Evolutionary conservation across 108 stramenopile species (phyloP), one percentile per base, ranked within the genome.

Genomic region (Aureococcus anophagefferens): DNA sequence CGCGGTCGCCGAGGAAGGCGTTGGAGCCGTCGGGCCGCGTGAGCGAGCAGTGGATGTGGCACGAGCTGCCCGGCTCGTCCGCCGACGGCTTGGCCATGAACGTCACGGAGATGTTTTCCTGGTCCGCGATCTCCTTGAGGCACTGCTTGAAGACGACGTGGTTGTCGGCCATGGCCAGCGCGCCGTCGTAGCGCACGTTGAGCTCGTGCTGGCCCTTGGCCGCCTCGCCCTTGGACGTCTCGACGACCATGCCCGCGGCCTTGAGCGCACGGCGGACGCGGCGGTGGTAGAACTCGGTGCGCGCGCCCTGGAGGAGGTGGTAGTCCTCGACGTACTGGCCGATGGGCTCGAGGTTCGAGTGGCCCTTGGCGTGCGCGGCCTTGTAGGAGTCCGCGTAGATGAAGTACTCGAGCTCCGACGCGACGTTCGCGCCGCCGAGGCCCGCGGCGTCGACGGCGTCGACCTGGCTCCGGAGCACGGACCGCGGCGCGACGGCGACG

Each of bases 21-120:
- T 70, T 70, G 4, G 33, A 25, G 33, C 70, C 70, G 13, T 33
- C 70, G 59, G 11, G 5, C 51, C 21, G 30, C 30, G 35, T 17
- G 59, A 70, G 25, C 13, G 70, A 70, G 33, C 70, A 70, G 62
- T 70, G 70, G 33, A 70, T 70, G 62, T 70, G 70, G 62, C 70
- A 70, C 33, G 70, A 70, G 33, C 59, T 62, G 5, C 70, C 70
- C 25, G 70, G 51, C 25, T 70, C 70, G 18, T 7, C 21, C 0
- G 31, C 70, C 13, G 31, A 62, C 11, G 70, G 70, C 33, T 70
- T 70, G 59, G 70, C 70, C 70, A 70, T 70, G 33, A 70, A 70
- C 5, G 70, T 70, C n/a, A 70, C 70, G 28, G 33, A 21, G 31
- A 31, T 30, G 62, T 51, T 51, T 18, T 62, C 51, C 15, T 15